A percentile compares a stretch with the other conserved stretches of the same genome.
Conservation (phyloP, 306 rosid genomes). For the Styphnolobium japonicum region DNA sequence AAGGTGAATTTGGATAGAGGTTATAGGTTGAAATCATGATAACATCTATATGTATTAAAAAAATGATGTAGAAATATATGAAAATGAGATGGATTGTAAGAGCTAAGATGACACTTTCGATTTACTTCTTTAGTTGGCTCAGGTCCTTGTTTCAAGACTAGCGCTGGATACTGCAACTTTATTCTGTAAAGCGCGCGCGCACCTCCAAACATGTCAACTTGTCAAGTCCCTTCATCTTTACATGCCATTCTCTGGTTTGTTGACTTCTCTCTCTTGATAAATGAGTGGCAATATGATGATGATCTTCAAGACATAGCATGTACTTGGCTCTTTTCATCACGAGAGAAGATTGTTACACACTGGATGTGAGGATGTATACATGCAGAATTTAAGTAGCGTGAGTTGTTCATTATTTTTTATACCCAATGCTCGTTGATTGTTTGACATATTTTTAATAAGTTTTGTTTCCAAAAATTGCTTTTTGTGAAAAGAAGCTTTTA, state of each 20-base stretch:
- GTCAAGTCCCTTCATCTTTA: neutral
- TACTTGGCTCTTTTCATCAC: neutral
- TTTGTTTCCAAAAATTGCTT: neutral
- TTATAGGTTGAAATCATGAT: neutral
- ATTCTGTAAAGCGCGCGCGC: neutral
- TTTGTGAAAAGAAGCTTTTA: neutral
- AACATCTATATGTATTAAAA: neutral
- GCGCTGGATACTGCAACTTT: neutral
- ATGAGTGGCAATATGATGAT: neutral
- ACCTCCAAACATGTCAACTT: neutral
- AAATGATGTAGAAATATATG: neutral
- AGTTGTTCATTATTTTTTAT: neutral
- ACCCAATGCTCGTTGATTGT: neutral
- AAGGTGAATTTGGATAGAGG: neutral
- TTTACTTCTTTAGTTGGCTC: constrained; percentile 5
- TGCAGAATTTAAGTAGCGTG: neutral
- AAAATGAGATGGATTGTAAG: neutral
- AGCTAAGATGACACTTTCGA: neutral
- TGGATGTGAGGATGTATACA: neutral
- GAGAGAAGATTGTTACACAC: neutral
- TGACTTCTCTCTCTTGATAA: neutral
- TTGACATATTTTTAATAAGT: neutral
- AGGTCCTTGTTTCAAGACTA: neutral
- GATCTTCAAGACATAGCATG: neutral
- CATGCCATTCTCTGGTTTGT: neutral